Conservation (phyloP, 176 grass and related monocot genomes). For the Avena sativa region DNA sequence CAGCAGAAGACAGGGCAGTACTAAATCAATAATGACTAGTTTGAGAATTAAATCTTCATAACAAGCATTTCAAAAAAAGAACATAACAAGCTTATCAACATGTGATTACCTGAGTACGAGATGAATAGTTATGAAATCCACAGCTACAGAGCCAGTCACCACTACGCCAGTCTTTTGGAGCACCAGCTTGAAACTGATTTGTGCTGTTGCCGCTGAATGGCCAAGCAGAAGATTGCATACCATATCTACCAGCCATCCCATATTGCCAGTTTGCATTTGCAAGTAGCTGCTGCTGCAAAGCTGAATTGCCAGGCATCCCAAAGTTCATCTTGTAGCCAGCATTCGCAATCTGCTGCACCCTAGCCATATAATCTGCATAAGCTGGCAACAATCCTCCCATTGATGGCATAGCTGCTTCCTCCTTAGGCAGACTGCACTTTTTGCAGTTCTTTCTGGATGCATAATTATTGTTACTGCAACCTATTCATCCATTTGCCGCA, state of each 20-base stretch:
- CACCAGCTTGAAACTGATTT: slow-evolving; percentile 57
- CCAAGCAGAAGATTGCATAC: slow-evolving; percentile 68
- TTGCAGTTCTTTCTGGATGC: slow-evolving; percentile 99
- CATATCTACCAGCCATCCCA: slow-evolving; percentile 55
- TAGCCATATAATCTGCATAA: slow-evolving; percentile 80
- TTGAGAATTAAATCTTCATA: background rate
- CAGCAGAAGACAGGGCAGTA: background rate
- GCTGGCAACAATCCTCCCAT: slow-evolving; percentile 73
- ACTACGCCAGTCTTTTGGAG: slow-evolving; percentile 82
- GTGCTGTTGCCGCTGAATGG: slow-evolving; percentile 41
- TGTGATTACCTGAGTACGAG: slow-evolving; percentile 73
- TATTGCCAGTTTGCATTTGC: slow-evolving; percentile 69
- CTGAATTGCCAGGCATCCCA: slow-evolving; percentile 42
- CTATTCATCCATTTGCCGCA: slow-evolving; percentile 78
- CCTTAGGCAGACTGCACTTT: slow-evolving; percentile 93
- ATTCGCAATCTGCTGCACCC: slow-evolving; percentile 55
- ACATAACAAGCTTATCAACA: background rate
- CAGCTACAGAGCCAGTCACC: slow-evolving; percentile 98
- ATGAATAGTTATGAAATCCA: slow-evolving; percentile 98
- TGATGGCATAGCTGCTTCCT: slow-evolving; percentile 91
- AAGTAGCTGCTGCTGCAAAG: slow-evolving; percentile 74
- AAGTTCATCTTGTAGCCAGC: slow-evolving; percentile 77
- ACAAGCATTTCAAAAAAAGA: no score
- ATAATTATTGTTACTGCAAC: slow-evolving; percentile 99
- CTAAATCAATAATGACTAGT: background rate